A percentile compares a stretch with the other conserved stretches of the same genome.
phyloP scores from a whole-genome alignment of 352 stramenopile genomes.

The Aphanomyces astaci region DNA sequence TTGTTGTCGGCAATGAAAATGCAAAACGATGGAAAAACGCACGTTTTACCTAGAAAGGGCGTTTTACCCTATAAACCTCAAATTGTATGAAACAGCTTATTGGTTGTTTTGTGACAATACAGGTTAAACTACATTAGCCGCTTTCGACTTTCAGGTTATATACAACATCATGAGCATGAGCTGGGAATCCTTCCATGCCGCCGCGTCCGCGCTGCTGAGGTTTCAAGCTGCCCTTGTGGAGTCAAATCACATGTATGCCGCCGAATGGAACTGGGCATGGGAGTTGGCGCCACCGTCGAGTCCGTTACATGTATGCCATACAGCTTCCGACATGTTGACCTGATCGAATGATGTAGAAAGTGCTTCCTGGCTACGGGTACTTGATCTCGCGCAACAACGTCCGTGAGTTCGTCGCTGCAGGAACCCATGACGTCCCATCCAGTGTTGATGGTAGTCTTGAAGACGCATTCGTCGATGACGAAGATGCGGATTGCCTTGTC shows the following conservation, averaged over 20 bases:
- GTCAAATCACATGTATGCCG: background rate
- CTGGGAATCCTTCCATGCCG: slow-evolving; percentile 42
- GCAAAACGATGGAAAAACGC: background rate
- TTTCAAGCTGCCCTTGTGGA: slow-evolving; percentile 32
- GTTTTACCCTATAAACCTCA: no score
- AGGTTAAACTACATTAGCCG: background rate
- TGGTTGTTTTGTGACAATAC: no score
- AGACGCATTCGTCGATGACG: background rate
- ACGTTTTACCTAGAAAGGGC: background rate
- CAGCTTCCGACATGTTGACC: slow-evolving; percentile 31
- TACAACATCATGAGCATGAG: slow-evolving; percentile 32
- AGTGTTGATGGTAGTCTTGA: slow-evolving; percentile 12
- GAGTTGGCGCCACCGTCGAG: slow-evolving; percentile 33
- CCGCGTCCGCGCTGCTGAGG: slow-evolving; percentile 38
- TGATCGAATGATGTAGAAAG: no score
- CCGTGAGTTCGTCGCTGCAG: background rate
- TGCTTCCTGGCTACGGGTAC: slow-evolving; percentile 48
- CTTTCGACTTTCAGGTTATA: background rate
- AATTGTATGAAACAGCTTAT: no score
- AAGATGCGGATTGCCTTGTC: no score
- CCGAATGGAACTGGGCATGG: slow-evolving; percentile 58
- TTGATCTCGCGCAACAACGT: slow-evolving; percentile 51
- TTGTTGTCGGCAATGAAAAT: background rate
- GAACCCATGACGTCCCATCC: background rate
- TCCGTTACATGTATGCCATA: background rate